These are phyloP conservation scores for Xanthoconium purpureum DNA, from an alignment of 768 basidiomycete genomes.

Conservation along the genomic window DNA sequence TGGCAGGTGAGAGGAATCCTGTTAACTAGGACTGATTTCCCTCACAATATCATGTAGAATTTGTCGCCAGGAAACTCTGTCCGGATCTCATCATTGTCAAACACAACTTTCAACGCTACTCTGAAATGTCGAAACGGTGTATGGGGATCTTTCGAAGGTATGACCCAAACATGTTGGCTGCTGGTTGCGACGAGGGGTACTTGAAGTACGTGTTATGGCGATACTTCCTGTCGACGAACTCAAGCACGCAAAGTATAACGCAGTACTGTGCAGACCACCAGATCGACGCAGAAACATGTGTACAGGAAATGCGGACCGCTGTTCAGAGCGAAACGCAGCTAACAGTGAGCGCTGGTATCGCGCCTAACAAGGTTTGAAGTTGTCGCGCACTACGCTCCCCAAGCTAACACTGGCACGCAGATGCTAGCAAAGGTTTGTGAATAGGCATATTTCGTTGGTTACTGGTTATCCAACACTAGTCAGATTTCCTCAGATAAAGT, in stretches of 20 bases:
- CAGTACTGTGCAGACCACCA: slow-evolving; percentile 69
- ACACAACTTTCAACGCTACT: slow-evolving; percentile 58
- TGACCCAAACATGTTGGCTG: slow-evolving; percentile 70
- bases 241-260: slow-evolving; percentile 61
- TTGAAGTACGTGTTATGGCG: slow-evolving; percentile 59
- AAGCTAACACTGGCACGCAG: slow-evolving; percentile 34
- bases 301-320: slow-evolving; percentile 67
- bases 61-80: slow-evolving; percentile 91
- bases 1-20: slow-evolving; percentile 67
- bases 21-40: not conserved
- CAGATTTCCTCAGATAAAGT: slow-evolving; percentile 94
- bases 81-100: slow-evolving; percentile 76
- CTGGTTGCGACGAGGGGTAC: slow-evolving; percentile 89
- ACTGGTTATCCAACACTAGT: not conserved
- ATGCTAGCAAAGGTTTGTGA: slow-evolving; percentile 91
- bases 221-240: slow-evolving; percentile 1
- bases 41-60: slow-evolving; percentile 46
- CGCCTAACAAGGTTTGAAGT: slow-evolving; percentile 80
- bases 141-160: slow-evolving; percentile 68
- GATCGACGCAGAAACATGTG: slow-evolving; percentile 68
- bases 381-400: slow-evolving; percentile 13
- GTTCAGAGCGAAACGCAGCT: slow-evolving; percentile 78
- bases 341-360: slow-evolving; percentile 94
- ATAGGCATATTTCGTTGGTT: slow-evolving; percentile 10
- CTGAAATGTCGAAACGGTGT: slow-evolving; percentile 67